phyloP scores from a whole-genome alignment of 106 monocot species.

The Ottelia alismoides region DNA sequence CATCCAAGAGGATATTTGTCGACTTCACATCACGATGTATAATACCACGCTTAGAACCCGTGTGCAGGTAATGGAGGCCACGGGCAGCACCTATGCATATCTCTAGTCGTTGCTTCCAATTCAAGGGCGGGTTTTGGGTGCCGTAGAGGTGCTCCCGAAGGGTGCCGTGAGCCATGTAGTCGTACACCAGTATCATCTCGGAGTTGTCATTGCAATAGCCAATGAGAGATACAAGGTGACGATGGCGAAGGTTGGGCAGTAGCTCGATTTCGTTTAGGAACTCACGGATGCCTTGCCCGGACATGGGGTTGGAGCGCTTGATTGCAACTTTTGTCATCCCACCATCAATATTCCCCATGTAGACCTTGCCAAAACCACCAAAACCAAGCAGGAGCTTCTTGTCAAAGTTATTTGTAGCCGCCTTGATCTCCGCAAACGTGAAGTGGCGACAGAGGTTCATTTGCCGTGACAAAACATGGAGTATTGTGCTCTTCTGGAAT shows the following conservation, averaged over 20 bases:
- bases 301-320: conserved; percentile 61
- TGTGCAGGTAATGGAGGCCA: too few relatives aligned
- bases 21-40: conserved; percentile 81
- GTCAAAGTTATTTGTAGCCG: too few relatives aligned
- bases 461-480: conserved; percentile 44
- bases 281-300: conserved; percentile 59
- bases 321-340: too few relatives aligned
- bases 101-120: too few relatives aligned
- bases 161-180: too few relatives aligned
- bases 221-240: too few relatives aligned
- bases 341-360: conserved; percentile 40
- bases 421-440: too few relatives aligned
- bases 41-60: conserved; percentile 52
- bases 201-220: too few relatives aligned
- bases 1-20: too few relatives aligned
- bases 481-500: conserved; percentile 38
- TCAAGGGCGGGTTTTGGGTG: conserved; percentile 46
- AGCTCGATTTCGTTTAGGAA: conserved; percentile 76
- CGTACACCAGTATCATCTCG: too few relatives aligned
- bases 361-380: conserved; percentile 75
- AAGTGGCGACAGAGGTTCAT: conserved; percentile 63
- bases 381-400: conserved; percentile 50
- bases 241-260: conserved; percentile 73
- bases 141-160: too few relatives aligned
- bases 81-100: too few relatives aligned